phyloP scores from a whole-genome alignment of 768 basidiomycete genomes.

The Lactarius sp. region DNA sequence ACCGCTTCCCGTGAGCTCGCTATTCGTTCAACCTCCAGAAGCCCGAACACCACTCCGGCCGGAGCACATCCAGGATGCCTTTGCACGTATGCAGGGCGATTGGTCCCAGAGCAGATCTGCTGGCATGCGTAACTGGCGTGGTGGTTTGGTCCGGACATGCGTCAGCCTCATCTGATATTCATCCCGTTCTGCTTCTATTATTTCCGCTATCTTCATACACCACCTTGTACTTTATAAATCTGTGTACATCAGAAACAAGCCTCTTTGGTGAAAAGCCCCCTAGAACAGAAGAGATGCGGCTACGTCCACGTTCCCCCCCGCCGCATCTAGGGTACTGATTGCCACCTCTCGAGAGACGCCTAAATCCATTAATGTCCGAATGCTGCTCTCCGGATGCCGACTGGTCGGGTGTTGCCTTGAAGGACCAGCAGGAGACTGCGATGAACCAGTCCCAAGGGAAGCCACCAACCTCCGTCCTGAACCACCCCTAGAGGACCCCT shows the following conservation, averaged over 20 bases:
- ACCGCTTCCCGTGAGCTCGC: conserved; percentile 59
- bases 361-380: conserved; percentile 65
- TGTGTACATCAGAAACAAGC: conserved; percentile 16
- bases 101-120: conserved; percentile 78
- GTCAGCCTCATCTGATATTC: conserved; percentile 67
- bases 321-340: conserved; percentile 66
- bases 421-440: conserved; percentile 26
- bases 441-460: conserved; percentile 35
- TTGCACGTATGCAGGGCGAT: conserved; percentile 83
- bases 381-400: conserved; percentile 52
- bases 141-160: conserved; percentile 73
- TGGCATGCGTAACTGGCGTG: conserved; percentile 87
- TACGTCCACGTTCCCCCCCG: conserved; percentile 81
- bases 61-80: conserved; percentile 89
- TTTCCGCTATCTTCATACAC: conserved; percentile 11
- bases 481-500: conserved; percentile 34
- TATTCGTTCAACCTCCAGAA: conserved; percentile 81
- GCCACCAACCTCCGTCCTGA: conserved; percentile 57
- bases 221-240: conserved; percentile 27
- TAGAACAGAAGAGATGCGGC: conserved; percentile 86
- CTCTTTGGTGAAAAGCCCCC: conserved; percentile 10
- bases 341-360: conserved; percentile 78
- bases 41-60: conserved; percentile 73
- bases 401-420: conserved; percentile 14
- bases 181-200: neutral